Evolutionary conservation across 2,329 filamentous ascomycete species (phyloP).

Genomic region (Diaporthe sp.): DNA sequence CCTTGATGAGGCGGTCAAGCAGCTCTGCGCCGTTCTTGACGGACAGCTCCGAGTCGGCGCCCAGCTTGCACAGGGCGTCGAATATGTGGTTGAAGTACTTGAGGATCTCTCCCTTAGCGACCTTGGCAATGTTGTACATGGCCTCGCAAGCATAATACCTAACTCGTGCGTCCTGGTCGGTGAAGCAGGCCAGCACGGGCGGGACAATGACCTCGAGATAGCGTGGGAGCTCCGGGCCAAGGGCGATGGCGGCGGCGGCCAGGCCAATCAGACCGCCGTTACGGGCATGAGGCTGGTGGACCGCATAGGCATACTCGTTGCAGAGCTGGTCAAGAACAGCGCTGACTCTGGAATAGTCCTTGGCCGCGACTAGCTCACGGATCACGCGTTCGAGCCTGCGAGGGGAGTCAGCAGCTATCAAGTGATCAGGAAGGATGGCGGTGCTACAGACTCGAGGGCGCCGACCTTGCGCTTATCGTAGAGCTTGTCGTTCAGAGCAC

Average conservation of each 20-base stretch:
- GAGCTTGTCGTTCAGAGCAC: conserved; percentile 95
- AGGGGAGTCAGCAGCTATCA: conserved; percentile 18
- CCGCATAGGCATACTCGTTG: conserved; percentile 97
- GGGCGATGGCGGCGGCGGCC: conserved; percentile 93
- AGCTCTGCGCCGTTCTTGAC: conserved; percentile 99
- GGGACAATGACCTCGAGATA: conserved; percentile 96
- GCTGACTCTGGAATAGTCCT: conserved; percentile 84
- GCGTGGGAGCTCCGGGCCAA: conserved; percentile 89
- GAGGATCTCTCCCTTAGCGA: conserved; percentile 96
- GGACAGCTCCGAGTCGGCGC: conserved; percentile 94
- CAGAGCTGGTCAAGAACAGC: conserved; percentile 96
- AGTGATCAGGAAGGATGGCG: not conserved
- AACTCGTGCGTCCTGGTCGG: conserved; percentile 96
- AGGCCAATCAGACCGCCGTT: conserved; percentile 97
- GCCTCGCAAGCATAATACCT: conserved; percentile 99
- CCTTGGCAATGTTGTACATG: conserved; percentile 99
- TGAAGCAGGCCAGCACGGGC: conserved; percentile 96
- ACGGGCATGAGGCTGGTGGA: conserved; percentile 94
- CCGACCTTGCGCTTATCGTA: conserved; percentile 98
- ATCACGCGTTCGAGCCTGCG: conserved; percentile 89
- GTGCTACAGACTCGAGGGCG: conserved; percentile 84
- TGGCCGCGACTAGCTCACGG: conserved; percentile 81
- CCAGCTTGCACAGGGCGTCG: conserved; percentile 96
- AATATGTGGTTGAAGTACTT: conserved; percentile 99
- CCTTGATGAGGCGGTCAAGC: conserved; percentile 93